Percentiles rank a stretch among this genome's conserved stretches.
phyloP scores from a whole-genome alignment of 1,139 yeast genomes.

The Yamadazyma songkhlaensis region DNA sequence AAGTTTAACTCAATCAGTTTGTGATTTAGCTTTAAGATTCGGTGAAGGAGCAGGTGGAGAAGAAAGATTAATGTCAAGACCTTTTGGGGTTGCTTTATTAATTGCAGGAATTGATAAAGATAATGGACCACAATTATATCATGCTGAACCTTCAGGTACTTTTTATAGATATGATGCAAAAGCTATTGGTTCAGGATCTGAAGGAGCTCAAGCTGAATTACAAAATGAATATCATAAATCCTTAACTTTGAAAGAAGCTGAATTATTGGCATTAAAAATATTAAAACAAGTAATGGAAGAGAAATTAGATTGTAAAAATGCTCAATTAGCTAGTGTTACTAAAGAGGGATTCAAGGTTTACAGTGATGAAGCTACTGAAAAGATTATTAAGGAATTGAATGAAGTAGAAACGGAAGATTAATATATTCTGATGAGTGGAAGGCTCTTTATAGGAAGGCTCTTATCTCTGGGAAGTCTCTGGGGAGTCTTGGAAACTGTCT shows the following conservation, averaged over 20 bases:
- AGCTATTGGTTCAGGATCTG: conserved; percentile 98
- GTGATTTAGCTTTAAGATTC: conserved; percentile 93
- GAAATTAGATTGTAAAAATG: conserved; percentile 91
- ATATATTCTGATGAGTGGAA: not conserved
- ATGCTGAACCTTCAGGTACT: conserved; percentile 99
- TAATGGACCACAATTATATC: conserved; percentile 93
- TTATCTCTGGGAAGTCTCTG: no score
- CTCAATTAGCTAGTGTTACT: conserved; percentile 93
- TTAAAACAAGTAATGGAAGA: conserved; percentile 99
- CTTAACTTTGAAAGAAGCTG: conserved; percentile 92
- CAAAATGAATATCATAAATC: conserved; percentile 97
- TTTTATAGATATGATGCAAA: conserved; percentile 97
- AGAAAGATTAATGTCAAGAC: conserved; percentile 96
- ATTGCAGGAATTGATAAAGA: conserved; percentile 93
- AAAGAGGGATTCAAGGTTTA: conserved; percentile 87
- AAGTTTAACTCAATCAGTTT: conserved; percentile 91
- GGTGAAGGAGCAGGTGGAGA: conserved; percentile 99
- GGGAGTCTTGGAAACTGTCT: no score
- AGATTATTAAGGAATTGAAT: conserved; percentile 70
- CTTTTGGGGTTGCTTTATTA: conserved; percentile 96
- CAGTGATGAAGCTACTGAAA: conserved; percentile 78
- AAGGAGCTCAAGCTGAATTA: conserved; percentile 97
- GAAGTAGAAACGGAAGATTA: conserved; percentile 29
- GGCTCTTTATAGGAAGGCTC: no score
- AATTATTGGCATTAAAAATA: conserved; percentile 80